Base-by-base conservation (phyloP, 192 early-diverging fungal genomes). In the Coemansia sp. region DNA sequence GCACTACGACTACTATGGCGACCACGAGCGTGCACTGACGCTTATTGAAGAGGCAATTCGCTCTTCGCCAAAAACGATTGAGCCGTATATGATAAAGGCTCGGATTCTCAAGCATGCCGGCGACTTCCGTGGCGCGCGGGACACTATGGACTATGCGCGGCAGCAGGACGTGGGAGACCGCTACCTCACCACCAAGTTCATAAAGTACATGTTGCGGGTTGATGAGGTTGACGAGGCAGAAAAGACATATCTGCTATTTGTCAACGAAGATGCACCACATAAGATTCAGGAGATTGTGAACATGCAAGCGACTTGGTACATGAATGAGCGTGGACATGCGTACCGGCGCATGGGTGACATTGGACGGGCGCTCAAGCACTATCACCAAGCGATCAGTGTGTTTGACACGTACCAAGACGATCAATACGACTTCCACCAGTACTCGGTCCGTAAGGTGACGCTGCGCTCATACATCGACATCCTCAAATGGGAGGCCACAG, bases 371-470 rank as follows among this genome's bases (percentile, higher is more conserved):
- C 83, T 98, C 57, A 96, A 96, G 82, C 87, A 89, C 37, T 91
- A 89, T 70, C 89, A 97, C 67, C 85, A 88, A 62, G 86, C 95
- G 21, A 86, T 90, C 24, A 87, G 84, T 71, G 83, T 87, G 73
- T 98, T 96, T 69, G 64, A 60, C 38, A 92, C 93, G 55, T 91
- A 90, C 67, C 86, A 87, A 37, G 93, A 93, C 55, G 94, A 95
- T 60, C 92, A 96, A 77, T 93, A 95, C 58, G 97, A 98, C 74
- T 98, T 97, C 84, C 97, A 98, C 71, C 82, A 83, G 18, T 98
- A 97, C 75, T 91, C 86, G 57, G 79, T 95, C 31, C 92, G 97
- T 64, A 96, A 96, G 81, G 81, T 82, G 42, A 95, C 95, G 26
- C 69, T 97, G 42, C 84, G 93, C 34, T 82, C 93, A 9, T 98